A percentile compares a stretch with the other conserved stretches of the same genome.
Conservation (phyloP, 129 eudicot species). For the Flaveria ramosissima region DNA sequence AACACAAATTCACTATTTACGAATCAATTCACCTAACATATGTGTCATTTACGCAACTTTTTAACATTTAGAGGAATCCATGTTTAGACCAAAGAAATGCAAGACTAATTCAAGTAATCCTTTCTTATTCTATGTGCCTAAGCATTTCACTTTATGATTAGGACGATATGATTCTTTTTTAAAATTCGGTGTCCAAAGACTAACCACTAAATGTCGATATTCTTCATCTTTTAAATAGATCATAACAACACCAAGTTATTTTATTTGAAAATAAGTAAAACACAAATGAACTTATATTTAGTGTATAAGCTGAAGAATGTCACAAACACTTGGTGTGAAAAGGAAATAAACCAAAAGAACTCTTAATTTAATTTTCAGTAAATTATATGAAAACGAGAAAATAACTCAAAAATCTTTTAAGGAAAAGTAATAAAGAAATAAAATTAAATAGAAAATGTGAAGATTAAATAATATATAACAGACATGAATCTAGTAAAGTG, state of each 20-base stretch:
- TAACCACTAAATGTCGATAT: neutral
- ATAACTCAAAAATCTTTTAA: neutral
- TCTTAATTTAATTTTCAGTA: no score
- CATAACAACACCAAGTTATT: no score
- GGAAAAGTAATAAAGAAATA: neutral
- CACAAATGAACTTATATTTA: no score
- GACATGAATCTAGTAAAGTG: conserved; percentile 29
- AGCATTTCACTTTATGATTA: neutral
- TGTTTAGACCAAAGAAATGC: neutral
- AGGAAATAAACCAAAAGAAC: no score
- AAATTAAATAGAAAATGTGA: neutral
- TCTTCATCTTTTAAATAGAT: neutral
- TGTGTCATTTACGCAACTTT: neutral
- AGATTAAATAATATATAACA: conserved; percentile 23
- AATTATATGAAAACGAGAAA: neutral
- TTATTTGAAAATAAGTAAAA: no score
- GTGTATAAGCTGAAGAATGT: no score
- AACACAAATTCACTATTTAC: no score
- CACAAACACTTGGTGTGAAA: no score
- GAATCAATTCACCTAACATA: no score
- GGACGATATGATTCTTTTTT: neutral
- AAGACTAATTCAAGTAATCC: neutral
- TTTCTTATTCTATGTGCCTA: neutral
- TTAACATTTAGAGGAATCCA: neutral
- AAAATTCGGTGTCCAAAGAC: neutral